Evolutionary conservation across 2,329 filamentous ascomycete species (phyloP).

Genomic region (Epichloe baconii): DNA sequence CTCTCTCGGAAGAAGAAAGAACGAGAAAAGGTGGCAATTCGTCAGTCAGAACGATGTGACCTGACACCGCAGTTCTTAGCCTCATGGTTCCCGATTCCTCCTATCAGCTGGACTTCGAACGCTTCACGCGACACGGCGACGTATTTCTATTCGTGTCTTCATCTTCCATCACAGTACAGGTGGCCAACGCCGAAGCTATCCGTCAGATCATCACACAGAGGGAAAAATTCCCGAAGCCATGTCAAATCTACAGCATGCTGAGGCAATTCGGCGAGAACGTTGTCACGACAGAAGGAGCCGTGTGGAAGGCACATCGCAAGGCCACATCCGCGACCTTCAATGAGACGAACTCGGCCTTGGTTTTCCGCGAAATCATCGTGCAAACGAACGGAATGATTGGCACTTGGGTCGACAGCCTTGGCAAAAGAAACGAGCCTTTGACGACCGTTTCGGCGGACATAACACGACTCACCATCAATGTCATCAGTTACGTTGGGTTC

Average conservation of each 20-base stretch:
- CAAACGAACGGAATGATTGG: conserved; percentile 51
- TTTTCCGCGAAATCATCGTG: conserved; percentile 47
- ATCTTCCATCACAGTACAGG: conserved; percentile 36
- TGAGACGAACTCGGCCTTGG: conserved; percentile 58
- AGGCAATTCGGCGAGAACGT: conserved; percentile 55
- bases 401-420: conserved; percentile 35
- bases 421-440: conserved; percentile 28
- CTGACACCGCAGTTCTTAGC: conserved; percentile 18
- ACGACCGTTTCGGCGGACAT: conserved; percentile 47
- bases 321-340: conserved; percentile 60
- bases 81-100: conserved; percentile 46
- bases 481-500: conserved; percentile 57
- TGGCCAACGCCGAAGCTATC: conserved; percentile 51
- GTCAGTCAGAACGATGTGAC: neutral
- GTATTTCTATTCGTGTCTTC: conserved; percentile 53
- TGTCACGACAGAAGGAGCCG: conserved; percentile 52
- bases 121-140: conserved; percentile 48
- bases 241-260: conserved; percentile 23
- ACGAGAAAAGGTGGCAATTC: too few species aligned
- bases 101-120: conserved; percentile 40
- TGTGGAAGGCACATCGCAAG: conserved; percentile 64
- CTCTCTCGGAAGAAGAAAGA: too few species aligned
- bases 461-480: conserved; percentile 46
- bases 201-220: conserved; percentile 51
- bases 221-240: conserved; percentile 50